Evolutionary conservation across 23 red algal genomes (phyloP), one percentile per base, ranked within the genome.

Genomic region (Gracilaria gracilis): DNA sequence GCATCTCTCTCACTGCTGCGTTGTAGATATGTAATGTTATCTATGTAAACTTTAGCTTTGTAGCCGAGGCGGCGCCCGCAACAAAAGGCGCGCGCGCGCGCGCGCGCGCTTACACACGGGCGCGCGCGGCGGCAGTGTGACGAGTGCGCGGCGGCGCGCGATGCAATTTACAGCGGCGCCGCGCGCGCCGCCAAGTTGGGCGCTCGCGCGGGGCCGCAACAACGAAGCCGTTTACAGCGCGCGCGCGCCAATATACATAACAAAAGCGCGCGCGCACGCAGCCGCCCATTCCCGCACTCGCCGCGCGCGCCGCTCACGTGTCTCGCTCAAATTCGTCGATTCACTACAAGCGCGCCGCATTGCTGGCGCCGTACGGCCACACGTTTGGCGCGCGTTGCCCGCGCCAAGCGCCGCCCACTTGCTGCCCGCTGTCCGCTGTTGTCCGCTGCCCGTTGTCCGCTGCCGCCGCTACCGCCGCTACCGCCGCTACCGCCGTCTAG

Each of bases 281-380:
- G 31, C 31, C 29, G 29, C 64, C 31, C 64, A 69, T 69, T 69
- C 64, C 64, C 64, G 28, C 64, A 69, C 61, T 27, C 25, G 25
- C 15, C 32, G 13, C 64, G 59, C 59, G 59, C 59, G n/a, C 1
- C 59, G 59, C 59, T 62, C 59, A 62, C 59, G 59, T 62, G 59
- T 62, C 59, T 4, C 59, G 24, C 24, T 29, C 7, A 62, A 69
- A 69, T 69, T 69, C 64, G 64, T 37, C 64, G 64, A 69, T 69
- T 69, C 64, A 69, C 16, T 20, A 14, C 51, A 19, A 9, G 51
- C 51, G 51, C 51, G 51, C 51, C 32, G 31, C 64, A 16, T 20
- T 69, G 64, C 64, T 34, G 64, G 64, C 64, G 64, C 19, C 64
- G 64, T 34, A 20, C 33, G 64, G 31, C 64, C 64, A 69, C 64